A percentile compares a stretch with the other conserved stretches of the same genome.
phyloP scores from a whole-genome alignment of 192 early-diverging fungal species.

The Obelidium mucronatum region DNA sequence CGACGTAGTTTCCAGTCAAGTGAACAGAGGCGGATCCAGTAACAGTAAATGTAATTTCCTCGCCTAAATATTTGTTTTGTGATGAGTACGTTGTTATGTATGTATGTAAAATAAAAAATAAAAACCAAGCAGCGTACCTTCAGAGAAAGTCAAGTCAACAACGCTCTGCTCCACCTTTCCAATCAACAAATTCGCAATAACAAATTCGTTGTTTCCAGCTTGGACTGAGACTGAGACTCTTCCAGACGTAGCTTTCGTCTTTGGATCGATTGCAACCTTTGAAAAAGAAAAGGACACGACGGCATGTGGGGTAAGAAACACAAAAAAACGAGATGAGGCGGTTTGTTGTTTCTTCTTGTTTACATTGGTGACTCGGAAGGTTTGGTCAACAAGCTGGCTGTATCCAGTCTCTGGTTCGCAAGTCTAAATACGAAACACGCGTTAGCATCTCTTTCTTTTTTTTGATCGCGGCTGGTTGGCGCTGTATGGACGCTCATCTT shows the following conservation, averaged over 20 bases:
- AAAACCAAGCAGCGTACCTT: conserved; percentile 36
- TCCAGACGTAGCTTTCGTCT: conserved; percentile 47
- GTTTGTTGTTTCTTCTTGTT: conserved; percentile 15
- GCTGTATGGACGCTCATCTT: too few species aligned
- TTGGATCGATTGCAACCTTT: conserved; percentile 77
- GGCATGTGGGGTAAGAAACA: not conserved
- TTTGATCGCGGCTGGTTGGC: too few species aligned
- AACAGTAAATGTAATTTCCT: conserved; percentile 79
- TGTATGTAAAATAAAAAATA: not conserved
- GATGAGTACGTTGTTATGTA: not conserved
- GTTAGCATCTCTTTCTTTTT: too few species aligned
- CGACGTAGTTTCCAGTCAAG: conserved; percentile 72
- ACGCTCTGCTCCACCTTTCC: conserved; percentile 80
- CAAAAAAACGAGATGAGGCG: not conserved
- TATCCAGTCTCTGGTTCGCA: conserved; percentile 37
- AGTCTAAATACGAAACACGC: too few species aligned
- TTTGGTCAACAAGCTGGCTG: conserved; percentile 71
- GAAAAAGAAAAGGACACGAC: conserved; percentile 1
- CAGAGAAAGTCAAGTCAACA: conserved; percentile 63
- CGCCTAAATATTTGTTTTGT: conserved; percentile 44
- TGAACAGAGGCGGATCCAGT: conserved; percentile 70
- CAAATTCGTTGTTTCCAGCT: conserved; percentile 75
- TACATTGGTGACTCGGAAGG: conserved; percentile 85
- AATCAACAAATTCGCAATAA: conserved; percentile 81
- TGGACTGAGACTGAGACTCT: conserved; percentile 76